Percentiles rank a stretch among this genome's conserved stretches.
Conservation (phyloP, 257 asterid species). For the Coffea eugenioides region DNA sequence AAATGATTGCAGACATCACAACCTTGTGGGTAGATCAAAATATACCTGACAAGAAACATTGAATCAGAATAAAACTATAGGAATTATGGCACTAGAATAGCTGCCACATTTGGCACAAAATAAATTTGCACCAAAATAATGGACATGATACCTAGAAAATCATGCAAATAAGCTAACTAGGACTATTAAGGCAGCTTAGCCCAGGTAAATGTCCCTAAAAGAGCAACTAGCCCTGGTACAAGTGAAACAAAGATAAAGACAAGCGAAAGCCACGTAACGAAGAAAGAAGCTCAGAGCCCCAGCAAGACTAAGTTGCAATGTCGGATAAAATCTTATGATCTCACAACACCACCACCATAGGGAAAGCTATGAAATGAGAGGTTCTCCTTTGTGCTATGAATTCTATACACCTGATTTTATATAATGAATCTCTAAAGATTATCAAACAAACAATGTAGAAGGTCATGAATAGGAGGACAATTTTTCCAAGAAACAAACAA, state of each 20-base stretch:
- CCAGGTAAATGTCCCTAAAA: not conserved
- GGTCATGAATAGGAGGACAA: not conserved
- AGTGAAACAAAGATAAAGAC: not conserved
- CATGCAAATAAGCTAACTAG: not conserved
- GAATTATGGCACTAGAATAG: not conserved
- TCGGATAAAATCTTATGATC: not conserved
- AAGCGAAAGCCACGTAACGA: not conserved
- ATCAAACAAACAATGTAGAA: too few species aligned
- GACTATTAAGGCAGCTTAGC: not conserved
- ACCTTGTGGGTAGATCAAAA: slow-evolving; percentile 92
- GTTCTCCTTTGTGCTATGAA: not conserved
- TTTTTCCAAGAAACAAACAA: not conserved
- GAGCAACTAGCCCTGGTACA: not conserved
- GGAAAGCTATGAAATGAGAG: not conserved
- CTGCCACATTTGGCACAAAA: not conserved
- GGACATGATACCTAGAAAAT: not conserved
- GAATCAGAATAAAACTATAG: slow-evolving; percentile 15
- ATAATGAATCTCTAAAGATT: not conserved
- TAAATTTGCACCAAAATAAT: not conserved
- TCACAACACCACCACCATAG: not conserved
- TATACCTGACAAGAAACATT: slow-evolving; percentile 64
- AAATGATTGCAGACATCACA: slow-evolving; percentile 95
- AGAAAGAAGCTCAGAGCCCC: not conserved
- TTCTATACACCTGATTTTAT: not conserved
- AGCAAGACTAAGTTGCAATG: not conserved